phyloP scores from a whole-genome alignment of 495 filamentous ascomycete species.

The Xylaria curta region DNA sequence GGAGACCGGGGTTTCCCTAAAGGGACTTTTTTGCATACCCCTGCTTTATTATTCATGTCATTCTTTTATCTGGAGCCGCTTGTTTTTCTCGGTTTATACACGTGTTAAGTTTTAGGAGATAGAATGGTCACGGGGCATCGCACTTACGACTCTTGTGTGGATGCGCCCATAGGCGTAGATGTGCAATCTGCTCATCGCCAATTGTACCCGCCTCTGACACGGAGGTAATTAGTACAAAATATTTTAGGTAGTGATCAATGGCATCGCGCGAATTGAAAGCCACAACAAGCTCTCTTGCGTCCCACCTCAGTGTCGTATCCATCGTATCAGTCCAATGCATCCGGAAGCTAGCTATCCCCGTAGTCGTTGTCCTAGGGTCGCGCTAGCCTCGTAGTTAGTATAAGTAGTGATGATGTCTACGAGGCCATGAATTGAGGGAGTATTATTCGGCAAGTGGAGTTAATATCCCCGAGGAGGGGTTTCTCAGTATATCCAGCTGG shows the following conservation, averaged over 20 bases:
- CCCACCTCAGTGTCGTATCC: neutral
- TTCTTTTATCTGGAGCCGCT: constrained; percentile 35
- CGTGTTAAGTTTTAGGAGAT: constrained; percentile 35
- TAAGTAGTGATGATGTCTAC: neutral
- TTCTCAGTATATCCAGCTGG: neutral
- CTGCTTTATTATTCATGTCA: constrained; percentile 41
- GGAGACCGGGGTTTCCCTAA: constrained; percentile 33
- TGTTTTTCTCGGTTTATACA: constrained; percentile 29
- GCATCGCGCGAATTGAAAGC: constrained; percentile 30
- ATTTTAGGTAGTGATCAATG: constrained; percentile 41
- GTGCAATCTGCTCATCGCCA: constrained; percentile 31
- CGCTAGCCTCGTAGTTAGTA: neutral
- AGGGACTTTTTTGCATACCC: constrained; percentile 33
- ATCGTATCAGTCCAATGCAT: neutral
- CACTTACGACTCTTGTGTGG: constrained; percentile 46
- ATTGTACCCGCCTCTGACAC: constrained; percentile 22
- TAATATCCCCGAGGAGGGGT: neutral
- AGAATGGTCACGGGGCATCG: constrained; percentile 39
- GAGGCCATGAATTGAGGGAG: neutral
- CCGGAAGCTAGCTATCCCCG: neutral
- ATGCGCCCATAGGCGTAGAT: constrained; percentile 32
- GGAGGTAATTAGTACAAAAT: constrained; percentile 27
- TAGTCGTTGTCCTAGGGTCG: neutral
- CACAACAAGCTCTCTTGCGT: neutral
- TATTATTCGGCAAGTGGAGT: neutral